phyloP scores from a whole-genome alignment of 163 green algal species.

The Volvox carteri region DNA sequence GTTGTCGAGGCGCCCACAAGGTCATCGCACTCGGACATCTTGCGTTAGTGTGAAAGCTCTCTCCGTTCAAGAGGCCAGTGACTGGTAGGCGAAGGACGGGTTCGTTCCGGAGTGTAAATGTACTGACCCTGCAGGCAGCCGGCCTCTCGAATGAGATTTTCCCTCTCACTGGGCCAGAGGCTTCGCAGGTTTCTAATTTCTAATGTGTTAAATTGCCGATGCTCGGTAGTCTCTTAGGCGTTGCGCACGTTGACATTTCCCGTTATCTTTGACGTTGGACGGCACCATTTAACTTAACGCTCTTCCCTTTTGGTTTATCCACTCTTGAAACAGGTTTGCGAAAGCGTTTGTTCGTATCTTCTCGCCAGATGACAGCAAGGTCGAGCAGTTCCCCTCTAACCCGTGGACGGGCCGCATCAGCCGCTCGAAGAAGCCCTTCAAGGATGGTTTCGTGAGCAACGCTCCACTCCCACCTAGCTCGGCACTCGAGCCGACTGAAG shows the following conservation, averaged over 20 bases:
- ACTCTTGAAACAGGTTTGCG: neutral
- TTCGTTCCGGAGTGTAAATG: neutral
- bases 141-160: too few relatives aligned
- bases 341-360: slow-evolving; percentile 50
- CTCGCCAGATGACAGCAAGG: slow-evolving; percentile 36
- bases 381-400: slow-evolving; percentile 31
- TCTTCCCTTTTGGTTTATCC: neutral
- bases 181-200: too few relatives aligned
- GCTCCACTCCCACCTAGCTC: slow-evolving; percentile 19
- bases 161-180: too few relatives aligned
- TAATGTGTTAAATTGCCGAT: too few relatives aligned
- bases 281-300: too few relatives aligned
- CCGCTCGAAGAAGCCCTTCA: slow-evolving; percentile 33
- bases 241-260: too few relatives aligned
- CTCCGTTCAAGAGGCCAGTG: neutral
- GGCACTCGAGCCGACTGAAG: slow-evolving; percentile 32
- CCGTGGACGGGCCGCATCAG: slow-evolving; percentile 24
- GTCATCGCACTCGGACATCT: neutral
- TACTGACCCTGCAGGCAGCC: neutral
- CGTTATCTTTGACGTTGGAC: too few relatives aligned
- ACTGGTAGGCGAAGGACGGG: slow-evolving; percentile 16
- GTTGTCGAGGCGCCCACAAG: neutral
- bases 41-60: slow-evolving; percentile 30
- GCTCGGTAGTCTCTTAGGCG: too few relatives aligned
- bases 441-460: slow-evolving; percentile 34